Evolutionary conservation across 257 asterid species (phyloP).

Genomic region (Petunia secreta): DNA sequence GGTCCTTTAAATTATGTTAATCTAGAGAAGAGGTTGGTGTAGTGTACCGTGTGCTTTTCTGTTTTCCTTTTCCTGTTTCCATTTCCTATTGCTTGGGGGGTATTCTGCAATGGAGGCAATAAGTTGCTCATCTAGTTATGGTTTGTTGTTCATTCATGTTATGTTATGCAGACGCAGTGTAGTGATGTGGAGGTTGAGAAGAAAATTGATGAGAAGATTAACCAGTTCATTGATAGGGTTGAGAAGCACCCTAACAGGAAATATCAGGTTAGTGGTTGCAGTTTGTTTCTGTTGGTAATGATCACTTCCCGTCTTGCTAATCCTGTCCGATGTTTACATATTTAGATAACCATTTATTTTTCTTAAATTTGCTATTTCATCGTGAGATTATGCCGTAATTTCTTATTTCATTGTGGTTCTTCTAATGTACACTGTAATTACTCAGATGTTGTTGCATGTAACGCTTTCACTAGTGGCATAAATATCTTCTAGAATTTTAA

Average conservation of each 20-base stretch:
- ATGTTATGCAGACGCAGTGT: slow-evolving; percentile 73
- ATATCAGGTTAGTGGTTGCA: slow-evolving; percentile 68
- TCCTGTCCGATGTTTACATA: slow-evolving; percentile 4
- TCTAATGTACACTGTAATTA: slow-evolving; percentile 3
- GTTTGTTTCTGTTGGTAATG: slow-evolving; percentile 20
- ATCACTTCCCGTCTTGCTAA: not conserved
- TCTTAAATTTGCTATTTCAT: slow-evolving; percentile 1
- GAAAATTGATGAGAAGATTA: slow-evolving; percentile 89
- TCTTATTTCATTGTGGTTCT: not conserved
- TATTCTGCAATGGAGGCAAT: not conserved
- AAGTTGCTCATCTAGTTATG: not conserved
- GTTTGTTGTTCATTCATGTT: not conserved
- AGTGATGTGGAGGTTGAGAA: slow-evolving; percentile 86
- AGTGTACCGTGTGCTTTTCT: not conserved
- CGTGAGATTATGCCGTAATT: not conserved
- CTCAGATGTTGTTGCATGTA: slow-evolving; percentile 19
- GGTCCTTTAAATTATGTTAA: slow-evolving; percentile 14
- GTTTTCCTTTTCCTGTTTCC: too few species aligned
- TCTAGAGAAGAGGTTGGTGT: slow-evolving; percentile 12
- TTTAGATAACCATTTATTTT: not conserved
- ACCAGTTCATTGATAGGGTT: slow-evolving; percentile 87
- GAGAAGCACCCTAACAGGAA: slow-evolving; percentile 98
- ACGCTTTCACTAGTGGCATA: not conserved
- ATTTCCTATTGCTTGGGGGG: not conserved
- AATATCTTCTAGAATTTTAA: slow-evolving; percentile 7